Evolutionary conservation across 768 basidiomycete species (phyloP), one percentile per base, ranked within the genome.

Genomic region (Sporobolomyces phaffii): DNA sequence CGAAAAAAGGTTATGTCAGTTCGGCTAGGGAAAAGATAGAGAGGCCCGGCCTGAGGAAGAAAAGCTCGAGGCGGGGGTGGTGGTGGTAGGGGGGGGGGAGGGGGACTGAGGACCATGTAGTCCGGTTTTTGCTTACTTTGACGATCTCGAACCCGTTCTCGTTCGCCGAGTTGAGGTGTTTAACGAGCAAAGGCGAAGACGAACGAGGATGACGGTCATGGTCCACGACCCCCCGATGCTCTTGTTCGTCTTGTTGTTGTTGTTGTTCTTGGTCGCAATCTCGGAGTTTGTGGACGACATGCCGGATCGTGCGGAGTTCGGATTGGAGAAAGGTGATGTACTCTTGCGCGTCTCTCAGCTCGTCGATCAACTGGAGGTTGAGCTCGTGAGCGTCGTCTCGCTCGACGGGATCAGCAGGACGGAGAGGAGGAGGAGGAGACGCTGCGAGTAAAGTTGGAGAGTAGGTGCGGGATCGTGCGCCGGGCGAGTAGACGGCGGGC

Each of bases 341-440:
- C 26, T 56, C 54, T 56, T 56, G 54, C 1, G 54, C 38, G 41
- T 56, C 54, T 43, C 54, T 56, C 54, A 56, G 43, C 41, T 56
- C 54, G 13, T 31, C 7, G 5, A 56, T 41, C 24, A 56, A 22
- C 54, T 56, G 54, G 26, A 43, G 33, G 54, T 57, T 57, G 24
- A 44, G 41, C 8, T 31, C 3, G 18, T 44, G 41, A 14, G 54
- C 29, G 22, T 52, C 50, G 17, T 52, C 51, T 29, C 29, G 50
- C 18, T 14, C 14, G 17, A 29, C 20, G 34, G 5, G 33, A 20
- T 3, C 3, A 22, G 26, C 8, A 29, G 14, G 10, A 15, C 10
- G 50, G 3, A 52, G 50, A 52, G 48, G 48, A 28, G 5, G 48
- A 49, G 48, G 20, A 47, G 10, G 13, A 14, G 48, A 24, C 26